Base-by-base conservation (phyloP, 805 yeast genomes). In the Starmerella kuoi region DNA sequence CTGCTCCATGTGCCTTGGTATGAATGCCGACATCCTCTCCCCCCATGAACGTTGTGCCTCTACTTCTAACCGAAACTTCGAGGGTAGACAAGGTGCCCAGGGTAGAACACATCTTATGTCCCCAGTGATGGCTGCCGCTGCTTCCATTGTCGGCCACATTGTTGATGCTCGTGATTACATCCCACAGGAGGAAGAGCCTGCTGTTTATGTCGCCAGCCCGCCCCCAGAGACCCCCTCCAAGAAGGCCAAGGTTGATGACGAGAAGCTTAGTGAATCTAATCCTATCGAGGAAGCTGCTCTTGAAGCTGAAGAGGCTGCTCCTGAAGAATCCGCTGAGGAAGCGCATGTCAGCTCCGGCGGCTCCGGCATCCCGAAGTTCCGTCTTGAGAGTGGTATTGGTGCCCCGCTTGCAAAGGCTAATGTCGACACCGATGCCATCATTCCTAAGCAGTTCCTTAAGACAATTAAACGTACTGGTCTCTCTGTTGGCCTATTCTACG, bases 51-150 rank as follows among this genome's bases (percentile, higher is more conserved):
- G 98, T 67, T 91, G 98, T 69, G 98, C 98, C 7, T 87, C 97
- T 12, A 91, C 98, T 17, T 88, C 97, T 19, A 91, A 91, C 73
- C 81, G 98, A 73, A 91, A 91, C 69, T 91, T 91, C 60, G 96
- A 88, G 65, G 98, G 98, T 56, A 87, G 98, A 66, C 98, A 91
- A 71, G 98, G 98, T 67, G 94, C 95, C 40, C 68, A 67, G 47
- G 85, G 95, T 15, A 77, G 98, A 68, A 91, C 98, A 17, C 98
- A 91, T 62, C 73, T 91, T 60, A 85, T 88, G 94, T 84, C 95
- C 12, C 98, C 98, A 31, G 95, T 95, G 19, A 91, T 91, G 98
- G 98, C 98, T 37, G 98, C 98, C 25, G 96, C 97, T 18, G 97
- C 98, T 17, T 95, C 87, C 56, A 78, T 91, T 53, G 73, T 72